Conservation (phyloP, 306 rosid species). For the Cucumis hystrix region DNA sequence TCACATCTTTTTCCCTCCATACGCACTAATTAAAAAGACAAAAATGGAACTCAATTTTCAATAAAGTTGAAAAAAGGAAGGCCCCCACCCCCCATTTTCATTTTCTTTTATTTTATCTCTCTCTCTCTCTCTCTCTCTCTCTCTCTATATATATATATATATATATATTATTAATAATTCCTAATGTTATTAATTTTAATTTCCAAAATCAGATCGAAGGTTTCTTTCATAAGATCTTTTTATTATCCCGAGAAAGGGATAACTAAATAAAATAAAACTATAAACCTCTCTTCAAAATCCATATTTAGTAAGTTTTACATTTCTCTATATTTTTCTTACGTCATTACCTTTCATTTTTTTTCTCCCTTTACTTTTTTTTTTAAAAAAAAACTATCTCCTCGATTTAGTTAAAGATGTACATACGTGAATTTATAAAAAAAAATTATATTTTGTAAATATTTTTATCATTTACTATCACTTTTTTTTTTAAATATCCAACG, state of each 20-base stretch:
- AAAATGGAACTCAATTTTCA: slow-evolving; percentile 1
- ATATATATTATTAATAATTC: background rate
- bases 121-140: background rate
- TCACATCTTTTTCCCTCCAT: background rate
- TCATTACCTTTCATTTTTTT: background rate
- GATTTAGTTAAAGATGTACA: too few species aligned
- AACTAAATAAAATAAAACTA: background rate
- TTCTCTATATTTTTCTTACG: background rate
- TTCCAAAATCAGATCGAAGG: background rate
- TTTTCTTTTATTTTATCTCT: background rate
- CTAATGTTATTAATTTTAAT: background rate
- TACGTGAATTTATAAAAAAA: too few species aligned
- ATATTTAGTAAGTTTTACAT: background rate
- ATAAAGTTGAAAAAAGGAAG: background rate
- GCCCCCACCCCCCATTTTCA: background rate
- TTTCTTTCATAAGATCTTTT: background rate
- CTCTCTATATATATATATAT: background rate
- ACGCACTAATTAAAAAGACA: background rate
- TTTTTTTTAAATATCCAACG: too few species aligned
- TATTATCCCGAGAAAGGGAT: background rate
- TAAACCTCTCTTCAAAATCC: background rate
- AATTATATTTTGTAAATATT: too few species aligned
- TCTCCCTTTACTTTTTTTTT: background rate
- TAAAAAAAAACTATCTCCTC: too few species aligned
- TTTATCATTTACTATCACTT: too few species aligned